Evolutionary conservation across 23 red algal genomes (phyloP).

Genomic region (Agarophyton chilense): DNA sequence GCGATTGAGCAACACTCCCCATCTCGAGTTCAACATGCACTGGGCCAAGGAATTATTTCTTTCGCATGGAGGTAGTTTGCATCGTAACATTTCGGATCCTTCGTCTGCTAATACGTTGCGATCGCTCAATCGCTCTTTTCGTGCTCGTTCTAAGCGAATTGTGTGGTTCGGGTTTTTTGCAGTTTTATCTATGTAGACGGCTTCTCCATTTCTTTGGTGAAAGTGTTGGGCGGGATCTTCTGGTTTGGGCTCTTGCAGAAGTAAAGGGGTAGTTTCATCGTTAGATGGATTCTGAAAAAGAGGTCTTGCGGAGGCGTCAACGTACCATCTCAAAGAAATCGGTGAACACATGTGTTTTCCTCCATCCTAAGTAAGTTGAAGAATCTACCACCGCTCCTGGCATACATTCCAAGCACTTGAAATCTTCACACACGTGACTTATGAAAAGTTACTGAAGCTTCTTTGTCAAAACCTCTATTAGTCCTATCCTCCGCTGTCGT

Average conservation of each 20-base stretch:
- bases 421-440: too few species aligned
- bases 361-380: too few species aligned
- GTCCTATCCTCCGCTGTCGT: too few species aligned
- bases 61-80: constrained; percentile 36
- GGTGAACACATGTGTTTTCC: constrained; percentile 49
- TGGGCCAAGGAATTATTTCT: constrained; percentile 46
- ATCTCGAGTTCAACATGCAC: constrained; percentile 66
- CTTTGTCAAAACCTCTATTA: too few species aligned
- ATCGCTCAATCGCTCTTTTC: constrained; percentile 33
- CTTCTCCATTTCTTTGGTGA: constrained; percentile 42
- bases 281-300: neutral
- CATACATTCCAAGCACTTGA: too few species aligned
- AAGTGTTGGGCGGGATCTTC: constrained; percentile 36
- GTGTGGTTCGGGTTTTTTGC: neutral
- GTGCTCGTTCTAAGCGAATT: constrained; percentile 53
- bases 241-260: constrained; percentile 31
- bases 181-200: constrained; percentile 8
- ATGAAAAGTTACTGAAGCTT: too few species aligned
- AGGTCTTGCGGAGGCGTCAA: neutral
- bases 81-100: constrained; percentile 31
- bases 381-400: too few species aligned
- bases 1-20: constrained; percentile 62
- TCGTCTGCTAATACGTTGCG: constrained; percentile 57
- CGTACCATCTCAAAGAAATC: constrained; percentile 79
- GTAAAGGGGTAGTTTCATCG: neutral